A percentile compares a stretch with the other conserved stretches of the same genome.
These are phyloP conservation scores for Fusarium chaquense DNA, from an alignment of 2,329 filamentous ascomycete species.

Conservation along the genomic window DNA sequence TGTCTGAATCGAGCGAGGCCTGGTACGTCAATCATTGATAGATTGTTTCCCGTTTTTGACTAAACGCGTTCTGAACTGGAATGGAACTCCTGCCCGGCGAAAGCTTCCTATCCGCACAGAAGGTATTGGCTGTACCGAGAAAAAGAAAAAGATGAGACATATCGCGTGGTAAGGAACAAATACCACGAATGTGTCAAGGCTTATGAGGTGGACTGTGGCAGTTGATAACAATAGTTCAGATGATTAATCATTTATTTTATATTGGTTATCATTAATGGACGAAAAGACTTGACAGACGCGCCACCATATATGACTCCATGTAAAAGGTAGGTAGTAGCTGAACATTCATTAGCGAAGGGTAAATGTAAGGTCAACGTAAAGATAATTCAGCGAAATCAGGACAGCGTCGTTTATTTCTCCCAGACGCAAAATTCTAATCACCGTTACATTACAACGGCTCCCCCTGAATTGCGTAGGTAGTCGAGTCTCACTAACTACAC, in stretches of 20 bases:
- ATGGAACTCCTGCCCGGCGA: constrained; percentile 26
- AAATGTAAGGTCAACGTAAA: not conserved
- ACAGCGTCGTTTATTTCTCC: not conserved
- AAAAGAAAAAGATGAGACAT: not conserved
- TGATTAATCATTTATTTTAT: not conserved
- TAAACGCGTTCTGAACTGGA: constrained; percentile 1
- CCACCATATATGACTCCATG: not conserved
- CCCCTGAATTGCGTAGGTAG: not conserved
- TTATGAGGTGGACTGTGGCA: not conserved
- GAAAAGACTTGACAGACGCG: not conserved
- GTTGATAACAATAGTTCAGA: not conserved
- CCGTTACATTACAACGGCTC: not conserved
- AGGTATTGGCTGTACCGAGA: not conserved
- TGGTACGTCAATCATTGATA: constrained; percentile 21
- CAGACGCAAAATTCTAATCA: not conserved
- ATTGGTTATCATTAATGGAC: not conserved
- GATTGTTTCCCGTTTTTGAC: constrained; percentile 3
- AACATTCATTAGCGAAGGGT: not conserved
- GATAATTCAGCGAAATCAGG: not conserved
- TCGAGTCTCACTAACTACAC: not conserved
- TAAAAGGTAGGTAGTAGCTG: not conserved
- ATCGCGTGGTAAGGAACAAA: not conserved
- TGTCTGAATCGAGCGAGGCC: constrained; percentile 32
- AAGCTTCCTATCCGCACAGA: constrained; percentile 1
- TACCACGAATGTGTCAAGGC: not conserved